Base-by-base conservation (phyloP, 495 filamentous ascomycete species). In the Trichoderma parareesei region DNA sequence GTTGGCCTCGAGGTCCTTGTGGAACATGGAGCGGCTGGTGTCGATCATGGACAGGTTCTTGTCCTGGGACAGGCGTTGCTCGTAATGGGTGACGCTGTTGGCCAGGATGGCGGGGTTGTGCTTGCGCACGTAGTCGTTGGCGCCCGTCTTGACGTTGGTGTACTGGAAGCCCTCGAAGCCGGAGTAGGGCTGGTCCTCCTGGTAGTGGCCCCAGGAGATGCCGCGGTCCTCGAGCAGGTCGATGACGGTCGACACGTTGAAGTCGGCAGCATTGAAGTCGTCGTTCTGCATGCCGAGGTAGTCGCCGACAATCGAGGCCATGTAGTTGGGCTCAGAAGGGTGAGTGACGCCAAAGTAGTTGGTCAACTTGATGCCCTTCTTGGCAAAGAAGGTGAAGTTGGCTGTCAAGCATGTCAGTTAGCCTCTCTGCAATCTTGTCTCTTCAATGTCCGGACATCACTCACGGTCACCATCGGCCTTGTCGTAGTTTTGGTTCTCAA, bases 51-150 rank as follows among this genome's bases (percentile, higher is more conserved):
- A 86, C 67, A 88, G 80, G 72, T 88, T 90, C 78, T 91, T 90
- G 74, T 88, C 84, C 65, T 82, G 78, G 18, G 80, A 77, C 2
- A 85, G 73, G 11, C 87, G 82, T 14, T 82, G 78, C 9, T 73
- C 71, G 62, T 83, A 79, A 60, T 76, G 73, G 49, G 84, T 79
- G 62, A 88, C 81, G 20, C 79, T 82, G 71, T 88, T 82, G 66
- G 79, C 87, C 64, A 83, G 74, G 37, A 89, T 73, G 14, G 85
- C 71, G 0, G 87, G 88, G 73, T 89, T 88, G 77, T 91, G 89
- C 77, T 91, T 92, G 55, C 89, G 83, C n/a, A 90, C 87, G 69
- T 92, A 92, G 71, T 84, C 80, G 65, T 88, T 85, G 37, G 76
- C 74, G 37, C 78, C 77, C 3, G 71, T 73, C 66, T 75, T 62